These are phyloP conservation scores for Orbilia blumenaviensis DNA, from an alignment of 2,329 filamentous ascomycete genomes.

Conservation along the genomic window DNA sequence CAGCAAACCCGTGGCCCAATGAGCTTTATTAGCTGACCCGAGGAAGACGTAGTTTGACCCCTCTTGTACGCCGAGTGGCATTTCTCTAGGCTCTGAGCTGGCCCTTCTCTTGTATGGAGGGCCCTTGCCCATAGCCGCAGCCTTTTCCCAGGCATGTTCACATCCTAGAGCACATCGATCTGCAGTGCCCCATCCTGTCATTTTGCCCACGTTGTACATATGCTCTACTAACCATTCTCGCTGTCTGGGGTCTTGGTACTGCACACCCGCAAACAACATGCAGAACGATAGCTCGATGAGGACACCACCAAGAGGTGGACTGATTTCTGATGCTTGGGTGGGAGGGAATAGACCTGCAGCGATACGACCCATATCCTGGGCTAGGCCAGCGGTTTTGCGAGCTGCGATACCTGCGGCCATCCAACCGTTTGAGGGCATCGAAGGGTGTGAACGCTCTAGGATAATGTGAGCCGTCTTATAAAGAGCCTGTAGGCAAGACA, in stretches of 20 bases:
- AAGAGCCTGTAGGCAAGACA: slow-evolving; percentile 86
- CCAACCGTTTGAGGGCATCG: slow-evolving; percentile 91
- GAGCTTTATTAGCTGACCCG: slow-evolving; percentile 48
- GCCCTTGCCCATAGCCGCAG: slow-evolving; percentile 76
- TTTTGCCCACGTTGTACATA: slow-evolving; percentile 76
- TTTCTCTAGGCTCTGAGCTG: slow-evolving; percentile 42
- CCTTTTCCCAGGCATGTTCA: slow-evolving; percentile 82
- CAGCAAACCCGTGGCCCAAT: slow-evolving; percentile 40
- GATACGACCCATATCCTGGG: slow-evolving; percentile 81
- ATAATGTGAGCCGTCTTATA: slow-evolving; percentile 86
- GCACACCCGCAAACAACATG: slow-evolving; percentile 84
- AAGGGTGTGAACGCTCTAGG: slow-evolving; percentile 81
- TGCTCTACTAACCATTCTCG: slow-evolving; percentile 79
- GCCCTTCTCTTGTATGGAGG: slow-evolving; percentile 70
- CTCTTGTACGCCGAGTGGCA: slow-evolving; percentile 26
- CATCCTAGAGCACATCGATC: slow-evolving; percentile 83
- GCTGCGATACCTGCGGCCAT: slow-evolving; percentile 83
- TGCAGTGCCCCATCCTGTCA: slow-evolving; percentile 89
- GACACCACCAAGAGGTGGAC: slow-evolving; percentile 79
- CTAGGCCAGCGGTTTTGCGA: slow-evolving; percentile 73
- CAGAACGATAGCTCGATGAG: slow-evolving; percentile 83
- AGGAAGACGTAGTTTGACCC: slow-evolving; percentile 41
- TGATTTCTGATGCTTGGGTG: slow-evolving; percentile 69
- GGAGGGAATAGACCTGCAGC: slow-evolving; percentile 74
- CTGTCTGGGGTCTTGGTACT: slow-evolving; percentile 77